A percentile compares a stretch with the other conserved stretches of the same genome.
Conservation (phyloP, 192 early-diverging fungal species). For the Pecoramyces ruminantium region DNA sequence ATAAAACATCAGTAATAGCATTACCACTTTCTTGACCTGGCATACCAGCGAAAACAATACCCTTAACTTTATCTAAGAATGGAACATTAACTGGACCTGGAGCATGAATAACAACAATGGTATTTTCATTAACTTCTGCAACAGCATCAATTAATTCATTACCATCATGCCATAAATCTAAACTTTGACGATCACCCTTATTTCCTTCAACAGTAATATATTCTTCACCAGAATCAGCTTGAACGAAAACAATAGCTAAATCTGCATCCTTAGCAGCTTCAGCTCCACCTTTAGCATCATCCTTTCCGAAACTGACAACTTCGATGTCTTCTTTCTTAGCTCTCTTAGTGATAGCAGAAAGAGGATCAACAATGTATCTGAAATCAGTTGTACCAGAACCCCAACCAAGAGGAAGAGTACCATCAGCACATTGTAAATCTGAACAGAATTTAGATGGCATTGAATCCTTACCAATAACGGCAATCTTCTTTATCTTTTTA, state of each 20-base stretch:
- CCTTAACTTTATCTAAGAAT: constrained; percentile 21
- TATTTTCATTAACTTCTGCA: constrained; percentile 13
- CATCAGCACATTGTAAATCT: neutral
- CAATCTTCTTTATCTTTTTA: constrained; percentile 5
- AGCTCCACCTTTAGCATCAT: neutral
- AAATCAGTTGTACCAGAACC: constrained; percentile 6
- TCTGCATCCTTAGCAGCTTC: constrained; percentile 4
- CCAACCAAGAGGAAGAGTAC: neutral
- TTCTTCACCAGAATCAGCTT: constrained; percentile 3
- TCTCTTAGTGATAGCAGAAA: neutral
- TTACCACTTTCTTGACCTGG: constrained; percentile 57
- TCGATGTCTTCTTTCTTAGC: no score
- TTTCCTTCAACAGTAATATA: constrained; percentile 1
- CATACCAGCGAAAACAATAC: constrained; percentile 29
- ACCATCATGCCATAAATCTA: constrained; percentile 12
- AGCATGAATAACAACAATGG: constrained; percentile 21
- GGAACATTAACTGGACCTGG: constrained; percentile 24
- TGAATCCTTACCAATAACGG: constrained; percentile 21
- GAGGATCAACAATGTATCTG: constrained; percentile 2
- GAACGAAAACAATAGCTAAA: constrained; percentile 3
- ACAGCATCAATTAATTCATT: constrained; percentile 18
- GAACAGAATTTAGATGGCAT: neutral
- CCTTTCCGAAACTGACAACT: no score
- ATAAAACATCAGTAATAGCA: constrained; percentile 48
- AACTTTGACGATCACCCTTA: constrained; percentile 10